A percentile compares a stretch with the other conserved stretches of the same genome.
phyloP scores from a whole-genome alignment of 148 eudicot genomes.

The Rhododendron ovatum region DNA sequence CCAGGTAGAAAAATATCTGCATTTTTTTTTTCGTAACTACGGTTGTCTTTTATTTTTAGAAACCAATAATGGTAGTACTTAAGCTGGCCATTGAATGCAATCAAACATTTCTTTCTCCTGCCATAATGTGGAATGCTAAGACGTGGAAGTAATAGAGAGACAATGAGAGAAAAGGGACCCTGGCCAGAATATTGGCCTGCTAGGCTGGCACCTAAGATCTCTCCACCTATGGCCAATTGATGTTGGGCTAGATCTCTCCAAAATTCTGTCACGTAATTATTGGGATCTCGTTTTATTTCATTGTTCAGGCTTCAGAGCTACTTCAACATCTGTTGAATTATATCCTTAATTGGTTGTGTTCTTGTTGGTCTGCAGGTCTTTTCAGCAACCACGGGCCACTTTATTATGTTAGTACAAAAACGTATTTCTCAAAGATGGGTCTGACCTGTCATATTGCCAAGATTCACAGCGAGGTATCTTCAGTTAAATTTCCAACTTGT shows the following conservation, averaged over 20 bases:
- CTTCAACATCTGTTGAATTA: slow-evolving; percentile 2
- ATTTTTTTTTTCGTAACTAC: not conserved
- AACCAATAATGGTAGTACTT: not conserved
- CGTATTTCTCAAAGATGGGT: slow-evolving; percentile 87
- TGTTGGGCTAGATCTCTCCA: not conserved
- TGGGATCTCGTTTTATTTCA: not conserved
- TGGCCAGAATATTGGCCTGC: not conserved
- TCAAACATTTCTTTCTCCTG: not conserved
- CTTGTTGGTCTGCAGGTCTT: slow-evolving; percentile 55
- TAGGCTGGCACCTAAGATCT: not conserved
- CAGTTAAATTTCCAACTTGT: slow-evolving; percentile 5
- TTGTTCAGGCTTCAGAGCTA: not conserved
- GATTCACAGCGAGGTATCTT: slow-evolving; percentile 95
- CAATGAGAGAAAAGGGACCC: not conserved
- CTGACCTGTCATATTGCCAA: slow-evolving; percentile 96
- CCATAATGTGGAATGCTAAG: not conserved
- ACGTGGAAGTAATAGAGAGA: not conserved
- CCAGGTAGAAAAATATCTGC: slow-evolving; percentile 57
- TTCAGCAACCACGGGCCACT: slow-evolving; percentile 99
- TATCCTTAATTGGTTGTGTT: not conserved
- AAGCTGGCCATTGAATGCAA: not conserved
- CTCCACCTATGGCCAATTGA: not conserved
- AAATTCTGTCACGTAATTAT: not conserved
- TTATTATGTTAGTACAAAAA: slow-evolving; percentile 66
- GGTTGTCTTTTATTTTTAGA: not conserved